Evolutionary conservation across 805 yeast species (phyloP).

Genomic region (Candida gorgasii): DNA sequence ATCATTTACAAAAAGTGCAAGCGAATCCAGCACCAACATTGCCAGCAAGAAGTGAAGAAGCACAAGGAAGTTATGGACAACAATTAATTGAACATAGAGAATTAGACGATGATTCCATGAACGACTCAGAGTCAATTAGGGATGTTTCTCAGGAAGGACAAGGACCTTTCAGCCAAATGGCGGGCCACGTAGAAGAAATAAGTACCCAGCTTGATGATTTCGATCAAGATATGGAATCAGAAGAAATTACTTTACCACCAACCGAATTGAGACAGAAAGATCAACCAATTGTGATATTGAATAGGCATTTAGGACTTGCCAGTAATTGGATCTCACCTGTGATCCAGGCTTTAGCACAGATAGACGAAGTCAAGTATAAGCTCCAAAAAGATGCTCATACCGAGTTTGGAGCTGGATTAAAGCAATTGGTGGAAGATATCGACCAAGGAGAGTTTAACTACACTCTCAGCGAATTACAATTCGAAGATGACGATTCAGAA

Average conservation of each 20-base stretch:
- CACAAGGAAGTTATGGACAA: background rate
- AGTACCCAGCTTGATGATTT: background rate
- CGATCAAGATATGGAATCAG: background rate
- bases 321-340: conserved; percentile 12
- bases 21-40: conserved; percentile 1
- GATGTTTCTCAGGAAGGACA: background rate
- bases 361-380: conserved; percentile 13
- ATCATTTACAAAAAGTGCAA: background rate
- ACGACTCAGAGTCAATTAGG: background rate
- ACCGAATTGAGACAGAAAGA: conserved; percentile 1
- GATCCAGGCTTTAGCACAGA: conserved; percentile 10
- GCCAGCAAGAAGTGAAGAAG: background rate
- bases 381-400: background rate
- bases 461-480: conserved; percentile 9
- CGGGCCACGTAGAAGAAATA: background rate
- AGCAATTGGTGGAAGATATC: conserved; percentile 2
- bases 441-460: conserved; percentile 8
- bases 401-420: conserved; percentile 7
- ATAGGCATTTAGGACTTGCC: background rate
- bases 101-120: background rate
- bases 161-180: background rate
- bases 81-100: background rate
- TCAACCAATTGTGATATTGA: conserved; percentile 11
- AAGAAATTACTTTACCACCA: conserved; percentile 5
- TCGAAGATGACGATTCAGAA: conserved; percentile 16